A percentile compares a stretch with the other conserved stretches of the same genome.
Evolutionary conservation across 2,329 filamentous ascomycete genomes (phyloP).

Genomic region (Intubia oerlemansii): DNA sequence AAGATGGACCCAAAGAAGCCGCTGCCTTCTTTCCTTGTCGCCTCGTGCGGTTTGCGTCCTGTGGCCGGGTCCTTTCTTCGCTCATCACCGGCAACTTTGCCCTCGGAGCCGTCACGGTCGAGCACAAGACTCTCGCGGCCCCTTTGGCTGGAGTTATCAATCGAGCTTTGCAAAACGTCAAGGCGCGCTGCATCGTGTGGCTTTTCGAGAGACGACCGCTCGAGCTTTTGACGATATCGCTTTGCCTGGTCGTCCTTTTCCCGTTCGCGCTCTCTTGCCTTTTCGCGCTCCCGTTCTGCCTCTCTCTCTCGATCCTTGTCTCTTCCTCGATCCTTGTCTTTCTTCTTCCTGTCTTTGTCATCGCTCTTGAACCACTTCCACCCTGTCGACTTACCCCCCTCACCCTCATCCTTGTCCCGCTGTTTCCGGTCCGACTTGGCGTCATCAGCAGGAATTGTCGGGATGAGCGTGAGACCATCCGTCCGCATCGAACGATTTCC

Average conservation of each 20-base stretch:
- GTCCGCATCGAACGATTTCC: constrained; percentile 46
- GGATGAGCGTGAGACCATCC: constrained; percentile 61
- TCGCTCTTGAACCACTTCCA: constrained; percentile 75
- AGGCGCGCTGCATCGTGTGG: constrained; percentile 61
- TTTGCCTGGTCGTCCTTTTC: constrained; percentile 18
- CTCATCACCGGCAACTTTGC: constrained; percentile 55
- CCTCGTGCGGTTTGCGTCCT: constrained; percentile 46
- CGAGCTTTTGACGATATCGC: no score
- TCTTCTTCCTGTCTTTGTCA: constrained; percentile 50
- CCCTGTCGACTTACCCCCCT: constrained; percentile 52
- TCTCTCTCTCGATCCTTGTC: constrained; percentile 46
- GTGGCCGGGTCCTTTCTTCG: constrained; percentile 49
- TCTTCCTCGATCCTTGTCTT: constrained; percentile 28
- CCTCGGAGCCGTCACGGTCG: constrained; percentile 54
- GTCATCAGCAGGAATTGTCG: constrained; percentile 47
- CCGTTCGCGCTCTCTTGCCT: constrained; percentile 30
- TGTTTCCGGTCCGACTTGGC: constrained; percentile 53
- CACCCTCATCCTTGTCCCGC: constrained; percentile 44
- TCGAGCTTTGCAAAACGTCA: constrained; percentile 74
- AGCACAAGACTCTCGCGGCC: constrained; percentile 69
- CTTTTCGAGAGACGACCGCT: no score
- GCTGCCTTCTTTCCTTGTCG: constrained; percentile 80
- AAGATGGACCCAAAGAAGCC: constrained; percentile 89
- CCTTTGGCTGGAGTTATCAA: constrained; percentile 39
- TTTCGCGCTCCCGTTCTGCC: constrained; percentile 45